Percentiles rank a stretch among this genome's conserved stretches.
These are phyloP conservation scores for Candida labiduridarum DNA, from an alignment of 1,139 yeast genomes.

Conservation along the genomic window DNA sequence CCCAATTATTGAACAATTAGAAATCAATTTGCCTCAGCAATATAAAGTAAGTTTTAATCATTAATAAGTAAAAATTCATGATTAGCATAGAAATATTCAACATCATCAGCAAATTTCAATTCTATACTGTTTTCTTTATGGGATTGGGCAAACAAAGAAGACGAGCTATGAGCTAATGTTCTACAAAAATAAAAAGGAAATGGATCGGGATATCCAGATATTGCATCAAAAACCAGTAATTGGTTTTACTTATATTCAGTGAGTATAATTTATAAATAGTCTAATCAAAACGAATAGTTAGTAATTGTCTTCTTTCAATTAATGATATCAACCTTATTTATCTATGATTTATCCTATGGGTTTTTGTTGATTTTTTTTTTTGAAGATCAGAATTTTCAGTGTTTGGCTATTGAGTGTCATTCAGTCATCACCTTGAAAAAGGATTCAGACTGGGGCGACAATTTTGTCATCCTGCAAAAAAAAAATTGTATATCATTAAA, in stretches of 20 bases:
- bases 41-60: conserved; percentile 38
- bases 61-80: conserved; percentile 35
- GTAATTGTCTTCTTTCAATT: conserved; percentile 21
- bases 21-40: not conserved
- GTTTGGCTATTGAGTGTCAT: conserved; percentile 52
- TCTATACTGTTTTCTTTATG: not conserved
- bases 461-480: conserved; percentile 43
- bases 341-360: not conserved
- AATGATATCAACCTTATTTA: conserved; percentile 3
- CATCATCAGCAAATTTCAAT: conserved; percentile 41
- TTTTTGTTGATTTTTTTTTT: not conserved
- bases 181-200: not conserved
- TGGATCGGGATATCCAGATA: conserved; percentile 19
- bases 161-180: not conserved
- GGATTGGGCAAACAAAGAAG: not conserved
- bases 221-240: too few relatives aligned
- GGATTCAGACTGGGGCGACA: conserved; percentile 65
- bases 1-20: not conserved
- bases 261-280: not conserved
- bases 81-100: conserved; percentile 49
- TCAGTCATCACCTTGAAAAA: conserved; percentile 61
- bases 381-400: conserved; percentile 53
- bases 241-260: conserved; percentile 8
- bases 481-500: not conserved
- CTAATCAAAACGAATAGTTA: conserved; percentile 28